phyloP scores from a whole-genome alignment of 2,329 filamentous ascomycete species.

The Emmonsiellopsis sp. region DNA sequence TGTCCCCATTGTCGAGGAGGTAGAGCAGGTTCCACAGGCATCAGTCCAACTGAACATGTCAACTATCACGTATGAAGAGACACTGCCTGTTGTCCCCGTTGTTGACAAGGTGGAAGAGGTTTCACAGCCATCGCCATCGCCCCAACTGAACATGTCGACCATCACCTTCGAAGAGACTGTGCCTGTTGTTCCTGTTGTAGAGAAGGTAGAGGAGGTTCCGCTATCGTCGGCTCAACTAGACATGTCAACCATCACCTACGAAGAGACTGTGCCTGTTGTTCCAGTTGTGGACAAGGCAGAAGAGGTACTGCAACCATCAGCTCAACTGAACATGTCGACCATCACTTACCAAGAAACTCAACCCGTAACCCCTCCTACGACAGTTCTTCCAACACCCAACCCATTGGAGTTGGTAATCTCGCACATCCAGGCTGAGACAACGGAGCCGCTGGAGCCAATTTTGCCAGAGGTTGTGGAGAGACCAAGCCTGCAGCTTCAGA shows the following conservation, averaged over 20 bases:
- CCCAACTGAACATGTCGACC: slow-evolving; percentile 22
- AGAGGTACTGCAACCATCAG: background rate
- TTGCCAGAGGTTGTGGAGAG: slow-evolving; percentile 11
- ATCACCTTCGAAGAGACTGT: slow-evolving; percentile 1
- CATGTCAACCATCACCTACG: background rate
- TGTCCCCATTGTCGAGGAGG: slow-evolving; percentile 33
- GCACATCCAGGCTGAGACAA: slow-evolving; percentile 22
- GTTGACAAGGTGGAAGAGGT: background rate
- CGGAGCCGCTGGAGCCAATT: slow-evolving; percentile 15
- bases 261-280: background rate
- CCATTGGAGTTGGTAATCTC: slow-evolving; percentile 21
- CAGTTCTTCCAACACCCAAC: background rate
- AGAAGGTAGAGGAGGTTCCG: background rate
- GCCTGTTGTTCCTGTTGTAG: slow-evolving; percentile 3
- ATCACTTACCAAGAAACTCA: slow-evolving; percentile 12
- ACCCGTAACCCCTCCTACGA: slow-evolving; percentile 14
- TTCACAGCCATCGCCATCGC: slow-evolving; percentile 16
- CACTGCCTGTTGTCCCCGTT: slow-evolving; percentile 18
- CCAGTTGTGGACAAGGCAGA: background rate
- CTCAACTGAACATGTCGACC: slow-evolving; percentile 14
- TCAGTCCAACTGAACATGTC: slow-evolving; percentile 18
- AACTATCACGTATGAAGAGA: slow-evolving; percentile 21
- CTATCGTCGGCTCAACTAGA: background rate
- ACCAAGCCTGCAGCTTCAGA: slow-evolving; percentile 11
- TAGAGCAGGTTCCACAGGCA: slow-evolving; percentile 19